A percentile compares a stretch with the other conserved stretches of the same genome.
Conservation (phyloP, 2,329 filamentous ascomycete species). For the Pseudocercospora eumusae region DNA sequence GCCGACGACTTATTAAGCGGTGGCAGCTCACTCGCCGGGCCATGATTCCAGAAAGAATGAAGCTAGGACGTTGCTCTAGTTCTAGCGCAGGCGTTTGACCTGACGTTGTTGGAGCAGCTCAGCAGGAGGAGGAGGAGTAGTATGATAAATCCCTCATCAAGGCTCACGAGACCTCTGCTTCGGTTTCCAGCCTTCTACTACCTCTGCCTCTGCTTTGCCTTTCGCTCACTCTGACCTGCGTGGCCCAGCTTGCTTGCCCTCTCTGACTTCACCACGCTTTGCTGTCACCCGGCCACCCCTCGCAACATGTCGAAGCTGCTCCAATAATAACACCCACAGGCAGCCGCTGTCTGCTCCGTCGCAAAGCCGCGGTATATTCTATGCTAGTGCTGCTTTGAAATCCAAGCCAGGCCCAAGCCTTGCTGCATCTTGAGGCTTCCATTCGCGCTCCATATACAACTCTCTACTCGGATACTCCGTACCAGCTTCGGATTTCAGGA, state of each 20-base stretch:
- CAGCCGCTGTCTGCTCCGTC: conserved; percentile 3
- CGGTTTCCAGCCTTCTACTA: too few species aligned
- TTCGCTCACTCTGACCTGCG: background rate
- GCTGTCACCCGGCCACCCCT: background rate
- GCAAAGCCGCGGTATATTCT: background rate
- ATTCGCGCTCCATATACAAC: too few species aligned
- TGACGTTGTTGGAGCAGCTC: conserved; percentile 4
- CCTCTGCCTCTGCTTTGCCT: background rate
- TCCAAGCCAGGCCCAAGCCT: background rate
- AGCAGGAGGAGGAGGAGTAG: too few species aligned
- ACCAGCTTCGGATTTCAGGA: too few species aligned
- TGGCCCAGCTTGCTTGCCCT: background rate
- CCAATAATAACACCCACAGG: background rate
- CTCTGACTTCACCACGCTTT: conserved; percentile 1
- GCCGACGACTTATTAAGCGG: background rate
- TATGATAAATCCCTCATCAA: too few species aligned
- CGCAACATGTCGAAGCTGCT: conserved; percentile 9
- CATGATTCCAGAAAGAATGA: background rate
- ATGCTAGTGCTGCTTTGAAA: conserved; percentile 7
- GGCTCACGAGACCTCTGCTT: conserved; percentile 5
- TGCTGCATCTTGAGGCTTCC: background rate
- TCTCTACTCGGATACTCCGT: too few species aligned
- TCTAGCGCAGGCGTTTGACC: conserved; percentile 9
- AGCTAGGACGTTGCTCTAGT: background rate
- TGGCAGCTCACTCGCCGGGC: background rate